A percentile compares a stretch with the other conserved stretches of the same genome.
phyloP scores from a whole-genome alignment of 768 basidiomycete genomes.

The Tricholoma matsutake region DNA sequence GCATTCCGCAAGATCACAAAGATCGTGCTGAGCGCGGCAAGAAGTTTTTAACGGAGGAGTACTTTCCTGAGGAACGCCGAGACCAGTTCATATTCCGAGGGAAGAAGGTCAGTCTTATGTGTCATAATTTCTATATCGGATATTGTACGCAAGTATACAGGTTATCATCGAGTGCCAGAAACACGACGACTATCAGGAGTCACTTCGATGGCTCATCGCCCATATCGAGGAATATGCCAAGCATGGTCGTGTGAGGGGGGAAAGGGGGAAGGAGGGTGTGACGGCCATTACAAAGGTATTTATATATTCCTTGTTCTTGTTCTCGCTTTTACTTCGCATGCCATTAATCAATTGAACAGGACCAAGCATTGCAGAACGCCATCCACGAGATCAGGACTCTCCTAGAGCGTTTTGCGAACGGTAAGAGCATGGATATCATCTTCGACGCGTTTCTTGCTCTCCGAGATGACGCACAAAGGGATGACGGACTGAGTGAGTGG shows the following conservation, averaged over 20 bases:
- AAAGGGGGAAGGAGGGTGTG: conserved; percentile 18
- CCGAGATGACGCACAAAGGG: conserved; percentile 69
- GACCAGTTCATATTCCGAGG: conserved; percentile 91
- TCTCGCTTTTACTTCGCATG: neutral
- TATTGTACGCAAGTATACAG: conserved; percentile 13
- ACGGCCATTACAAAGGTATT: conserved; percentile 25
- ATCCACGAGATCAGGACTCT: conserved; percentile 69
- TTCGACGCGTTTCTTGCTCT: conserved; percentile 69
- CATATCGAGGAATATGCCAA: conserved; percentile 59
- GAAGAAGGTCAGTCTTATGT: conserved; percentile 67
- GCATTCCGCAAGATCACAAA: conserved; percentile 68
- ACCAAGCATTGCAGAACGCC: conserved; percentile 55
- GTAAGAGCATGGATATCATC: conserved; percentile 60
- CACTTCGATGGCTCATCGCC: conserved; percentile 69
- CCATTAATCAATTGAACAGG: conserved; percentile 26
- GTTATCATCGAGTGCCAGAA: conserved; percentile 90
- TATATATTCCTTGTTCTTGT: conserved; percentile 1
- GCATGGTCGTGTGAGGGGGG: conserved; percentile 38
- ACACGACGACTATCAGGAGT: conserved; percentile 86
- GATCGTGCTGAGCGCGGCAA: conserved; percentile 56
- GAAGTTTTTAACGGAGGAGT: conserved; percentile 74
- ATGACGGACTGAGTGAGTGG: conserved; percentile 75
- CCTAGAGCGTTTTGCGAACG: conserved; percentile 89
- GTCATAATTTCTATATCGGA: neutral
- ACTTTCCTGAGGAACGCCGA: conserved; percentile 86